Base-by-base conservation (phyloP, 768 basidiomycete species). In the Xerocomellus amylosporus region DNA sequence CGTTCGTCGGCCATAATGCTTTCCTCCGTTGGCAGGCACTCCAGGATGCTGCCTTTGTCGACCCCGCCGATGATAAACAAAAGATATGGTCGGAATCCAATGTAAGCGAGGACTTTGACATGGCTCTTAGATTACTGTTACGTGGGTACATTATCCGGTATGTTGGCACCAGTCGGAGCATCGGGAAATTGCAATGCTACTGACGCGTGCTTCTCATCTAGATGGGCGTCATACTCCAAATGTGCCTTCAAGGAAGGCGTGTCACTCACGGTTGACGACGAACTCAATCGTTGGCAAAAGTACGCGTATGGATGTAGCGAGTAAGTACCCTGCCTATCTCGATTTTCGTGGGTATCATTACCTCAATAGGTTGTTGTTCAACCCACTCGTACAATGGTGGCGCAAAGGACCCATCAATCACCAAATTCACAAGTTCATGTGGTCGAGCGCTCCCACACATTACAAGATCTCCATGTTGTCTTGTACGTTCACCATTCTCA, bases 191-290 rank as follows among this genome's bases (percentile, higher is more conserved):
- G 30, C n/a, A 14, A n/a, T 24, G 14, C 39, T 28, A 36, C 19
- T 36, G 36, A 54, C 10, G 6, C 38, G n/a, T 22, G 8, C 24
- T 44, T 50, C 47, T 42, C 10, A 28, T n/a, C 17, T 9, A 85
- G 62, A 36, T 75, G 89, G 92, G 87, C 91, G 28, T 90, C 88
- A 0, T 95, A 95, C 69, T 87, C 84, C 2, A 79, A 88, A 20
- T 85, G 90, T 45, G 88, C 83, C 2, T 95, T 94, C 77, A 89
- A 93, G 73, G 93, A 96, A 64, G 93, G 93, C 58, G 93, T 96
- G 19, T 90, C 88, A 0, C 75, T 96, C 15, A 94, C 93, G 0
- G 85, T 85, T 51, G 91, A 93, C 48, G 93, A 96, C 63, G 93
- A 96, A 68, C 74, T 96, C 9, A 94, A 94, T 62, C 72, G 93